phyloP scores from a whole-genome alignment of 306 rosid species.

The Amphicarpaea edgeworthii region DNA sequence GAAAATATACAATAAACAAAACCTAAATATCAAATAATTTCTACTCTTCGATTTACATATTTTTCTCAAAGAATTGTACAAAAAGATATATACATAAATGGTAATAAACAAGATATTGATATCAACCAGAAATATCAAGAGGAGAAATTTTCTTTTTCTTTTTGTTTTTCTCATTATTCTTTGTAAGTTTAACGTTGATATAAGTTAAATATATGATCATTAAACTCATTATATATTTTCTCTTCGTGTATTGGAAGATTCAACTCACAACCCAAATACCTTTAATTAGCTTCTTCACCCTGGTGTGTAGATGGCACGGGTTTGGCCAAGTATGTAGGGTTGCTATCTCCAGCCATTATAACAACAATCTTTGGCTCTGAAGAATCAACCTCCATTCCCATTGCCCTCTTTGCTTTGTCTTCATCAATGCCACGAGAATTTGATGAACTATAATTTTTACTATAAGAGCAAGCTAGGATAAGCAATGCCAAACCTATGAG shows the following conservation, averaged over 20 bases:
- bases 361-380: conserved; percentile 73
- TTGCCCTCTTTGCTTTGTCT: conserved; percentile 37
- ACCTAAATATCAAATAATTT: not conserved
- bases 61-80: conserved; percentile 6
- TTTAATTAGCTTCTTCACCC: conserved; percentile 3
- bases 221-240: no score
- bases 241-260: not conserved
- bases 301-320: conserved; percentile 53
- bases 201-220: no score
- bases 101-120: not conserved
- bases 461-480: conserved; percentile 62
- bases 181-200: no score
- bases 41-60: conserved; percentile 24
- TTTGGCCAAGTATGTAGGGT: conserved; percentile 77
- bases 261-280: not conserved
- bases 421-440: not conserved
- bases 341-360: conserved; percentile 85
- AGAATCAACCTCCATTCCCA: conserved; percentile 34
- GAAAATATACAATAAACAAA: not conserved
- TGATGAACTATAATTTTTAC: conserved; percentile 14
- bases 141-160: not conserved
- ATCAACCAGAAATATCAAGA: not conserved
- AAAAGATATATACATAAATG: conserved; percentile 2
- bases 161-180: not conserved
- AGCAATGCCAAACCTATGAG: conserved; percentile 63